A percentile compares a stretch with the other conserved stretches of the same genome.
Evolutionary conservation across 495 filamentous ascomycete genomes (phyloP).

Genomic region (Hypoxylon crocopeplum): DNA sequence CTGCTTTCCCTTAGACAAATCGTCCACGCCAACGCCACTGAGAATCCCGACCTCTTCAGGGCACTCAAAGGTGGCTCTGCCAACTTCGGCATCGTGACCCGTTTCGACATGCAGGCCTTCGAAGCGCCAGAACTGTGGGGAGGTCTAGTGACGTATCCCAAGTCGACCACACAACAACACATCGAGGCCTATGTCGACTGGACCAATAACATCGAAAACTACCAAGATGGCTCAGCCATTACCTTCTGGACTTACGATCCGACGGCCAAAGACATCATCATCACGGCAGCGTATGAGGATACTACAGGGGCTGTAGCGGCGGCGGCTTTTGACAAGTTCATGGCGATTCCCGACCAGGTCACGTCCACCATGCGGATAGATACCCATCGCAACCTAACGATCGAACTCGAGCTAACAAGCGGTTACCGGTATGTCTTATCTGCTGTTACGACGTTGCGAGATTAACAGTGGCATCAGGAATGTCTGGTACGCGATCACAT

Average conservation of each 20-base stretch:
- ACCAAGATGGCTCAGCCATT: constrained; percentile 25
- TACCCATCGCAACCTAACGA: not conserved
- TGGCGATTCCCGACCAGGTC: constrained; percentile 4
- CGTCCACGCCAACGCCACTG: constrained; percentile 52
- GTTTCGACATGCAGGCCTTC: constrained; percentile 51
- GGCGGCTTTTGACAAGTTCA: constrained; percentile 26
- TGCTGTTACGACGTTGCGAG: not conserved
- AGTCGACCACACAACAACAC: constrained; percentile 4
- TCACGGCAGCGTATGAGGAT: constrained; percentile 5
- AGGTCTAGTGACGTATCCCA: constrained; percentile 1
- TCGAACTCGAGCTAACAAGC: not conserved
- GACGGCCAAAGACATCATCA: constrained; percentile 4
- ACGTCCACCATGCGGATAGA: not conserved
- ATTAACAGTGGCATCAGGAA: not conserved
- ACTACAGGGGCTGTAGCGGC: not conserved
- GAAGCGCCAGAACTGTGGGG: constrained; percentile 35
- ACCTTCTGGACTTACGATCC: constrained; percentile 17
- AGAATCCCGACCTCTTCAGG: constrained; percentile 56
- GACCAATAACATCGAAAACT: constrained; percentile 25
- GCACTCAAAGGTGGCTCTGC: constrained; percentile 62
- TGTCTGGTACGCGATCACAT: not conserved
- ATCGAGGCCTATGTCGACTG: constrained; percentile 40
- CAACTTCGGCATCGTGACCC: constrained; percentile 65
- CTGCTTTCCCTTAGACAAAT: constrained; percentile 22
- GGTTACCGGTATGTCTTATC: not conserved